Base-by-base conservation (phyloP, 345 rosid species). In the Diplotaxis tenuifolia region DNA sequence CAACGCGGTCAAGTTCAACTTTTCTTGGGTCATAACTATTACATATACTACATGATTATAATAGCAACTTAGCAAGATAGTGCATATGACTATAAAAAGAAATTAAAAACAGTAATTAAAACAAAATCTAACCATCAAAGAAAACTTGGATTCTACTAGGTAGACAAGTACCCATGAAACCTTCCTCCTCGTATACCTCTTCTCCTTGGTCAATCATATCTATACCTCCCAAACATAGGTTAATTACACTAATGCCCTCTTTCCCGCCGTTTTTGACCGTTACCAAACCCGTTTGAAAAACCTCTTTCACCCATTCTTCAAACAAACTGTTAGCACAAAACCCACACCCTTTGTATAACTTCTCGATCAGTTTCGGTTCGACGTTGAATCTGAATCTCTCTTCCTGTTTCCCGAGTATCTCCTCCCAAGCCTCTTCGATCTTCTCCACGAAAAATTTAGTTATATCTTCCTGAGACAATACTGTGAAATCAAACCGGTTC, bases 301-400 rank as follows among this genome's bases (percentile, higher is more conserved):
- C 82, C 29, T 83, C 87, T 79, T 82, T 82, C 15, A 86, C 77
- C 98, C 98, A 93, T 70, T 86, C 86, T 34, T 82, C 96, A 75
- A 90, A 80, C 77, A 82, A 71, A 58, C 85, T 77, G 74, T 88
- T 77, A 32, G 75, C 67, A 56, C 79, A 83, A 77, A 65, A 52
- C 0, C 76, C 80, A 71, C 62, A 25, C 62, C 68, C 72, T 58
- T 28, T n/a, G 62, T 71, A 25, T 8, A 90, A 55, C 84, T 82
- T 87, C 54, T 81, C 88, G 40, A 87, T 34, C 12, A 90, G 62
- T 45, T 78, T 79, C 7, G 87, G 85, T 15, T 89, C 92, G 16
- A 87, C 67, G 1, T 71, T 84, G 64, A 93, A 87, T 20, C 71
- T 68, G 32, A 74, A 79, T 64, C 32, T 65, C 22, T 76, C 75